Evolutionary conservation across 805 yeast species (phyloP).

Genomic region (Trichomonascus vanleenenianus): DNA sequence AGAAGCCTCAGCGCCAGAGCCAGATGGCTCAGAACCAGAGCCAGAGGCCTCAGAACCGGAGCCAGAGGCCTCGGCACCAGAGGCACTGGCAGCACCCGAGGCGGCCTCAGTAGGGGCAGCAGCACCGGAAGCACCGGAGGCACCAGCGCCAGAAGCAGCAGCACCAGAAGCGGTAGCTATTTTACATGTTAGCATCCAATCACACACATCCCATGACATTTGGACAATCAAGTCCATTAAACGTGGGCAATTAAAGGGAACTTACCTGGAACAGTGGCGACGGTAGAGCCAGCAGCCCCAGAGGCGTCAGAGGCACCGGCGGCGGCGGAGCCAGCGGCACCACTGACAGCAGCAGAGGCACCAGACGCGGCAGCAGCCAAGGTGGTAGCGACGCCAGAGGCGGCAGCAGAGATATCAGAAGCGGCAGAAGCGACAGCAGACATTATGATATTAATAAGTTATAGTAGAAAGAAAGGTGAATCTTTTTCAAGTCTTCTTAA

Average conservation of each 20-base stretch:
- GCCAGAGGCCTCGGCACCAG: conserved; percentile 4
- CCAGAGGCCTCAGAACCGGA: conserved; percentile 2
- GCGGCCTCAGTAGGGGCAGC: conserved; percentile 26
- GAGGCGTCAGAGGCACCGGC: conserved; percentile 6
- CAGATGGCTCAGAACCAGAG: conserved; percentile 3
- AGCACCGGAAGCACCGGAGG: conserved; percentile 30
- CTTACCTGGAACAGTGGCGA: not conserved
- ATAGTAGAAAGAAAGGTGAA: too few species aligned
- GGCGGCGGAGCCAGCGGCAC: conserved; percentile 7
- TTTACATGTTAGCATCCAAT: too few species aligned
- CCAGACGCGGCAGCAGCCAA: conserved; percentile 29
- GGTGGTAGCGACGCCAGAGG: conserved; percentile 26
- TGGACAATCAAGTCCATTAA: too few species aligned
- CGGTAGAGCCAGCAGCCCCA: not conserved
- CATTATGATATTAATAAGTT: not conserved
- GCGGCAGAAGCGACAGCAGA: conserved; percentile 10
- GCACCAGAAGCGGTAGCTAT: conserved; percentile 6
- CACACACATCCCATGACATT: too few species aligned
- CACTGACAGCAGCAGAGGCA: conserved; percentile 7
- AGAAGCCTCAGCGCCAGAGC: too few species aligned
- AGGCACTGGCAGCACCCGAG: conserved; percentile 7
- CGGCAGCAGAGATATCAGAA: conserved; percentile 18
- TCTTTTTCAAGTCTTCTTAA: too few species aligned
- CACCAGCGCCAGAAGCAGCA: conserved; percentile 24
- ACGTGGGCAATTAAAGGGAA: too few species aligned